These are phyloP conservation scores for Chenopodium berlandieri DNA, from an alignment of 148 eudicot species.

Conservation along the genomic window DNA sequence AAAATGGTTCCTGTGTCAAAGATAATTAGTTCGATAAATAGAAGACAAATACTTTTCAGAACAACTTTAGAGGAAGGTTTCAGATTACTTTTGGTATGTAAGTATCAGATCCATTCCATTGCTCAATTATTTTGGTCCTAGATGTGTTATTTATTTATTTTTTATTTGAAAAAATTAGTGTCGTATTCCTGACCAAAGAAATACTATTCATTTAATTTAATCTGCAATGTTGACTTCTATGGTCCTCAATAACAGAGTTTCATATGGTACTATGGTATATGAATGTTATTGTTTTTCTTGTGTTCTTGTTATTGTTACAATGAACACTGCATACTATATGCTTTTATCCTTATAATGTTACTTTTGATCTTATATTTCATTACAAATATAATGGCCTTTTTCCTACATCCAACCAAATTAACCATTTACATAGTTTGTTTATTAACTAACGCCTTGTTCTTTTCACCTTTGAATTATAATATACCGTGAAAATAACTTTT, in stretches of 20 bases:
- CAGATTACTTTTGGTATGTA: slow-evolving; percentile 50
- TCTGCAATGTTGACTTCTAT: neutral
- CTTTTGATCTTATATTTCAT: neutral
- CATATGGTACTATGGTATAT: neutral
- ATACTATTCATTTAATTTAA: neutral
- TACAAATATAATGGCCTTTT: no score
- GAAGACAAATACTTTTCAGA: slow-evolving; percentile 60
- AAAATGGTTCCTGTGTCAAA: slow-evolving; percentile 36
- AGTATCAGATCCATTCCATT: slow-evolving; percentile 1
- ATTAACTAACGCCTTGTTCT: no score
- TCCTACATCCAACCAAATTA: no score
- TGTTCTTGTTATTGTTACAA: neutral
- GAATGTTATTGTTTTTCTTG: neutral
- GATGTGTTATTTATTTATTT: neutral
- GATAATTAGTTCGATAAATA: slow-evolving; percentile 54
- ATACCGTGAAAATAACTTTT: no score
- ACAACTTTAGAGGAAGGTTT: slow-evolving; percentile 39
- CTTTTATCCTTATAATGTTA: neutral
- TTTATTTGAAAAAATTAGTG: no score
- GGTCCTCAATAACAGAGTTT: neutral
- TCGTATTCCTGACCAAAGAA: neutral
- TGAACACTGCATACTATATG: neutral
- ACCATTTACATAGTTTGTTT: neutral
- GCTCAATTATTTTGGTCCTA: neutral
- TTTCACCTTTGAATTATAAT: no score